A percentile compares a stretch with the other conserved stretches of the same genome.
Conservation (phyloP, 202 grass and related monocot species). For the Schoenoplectus triqueter region DNA sequence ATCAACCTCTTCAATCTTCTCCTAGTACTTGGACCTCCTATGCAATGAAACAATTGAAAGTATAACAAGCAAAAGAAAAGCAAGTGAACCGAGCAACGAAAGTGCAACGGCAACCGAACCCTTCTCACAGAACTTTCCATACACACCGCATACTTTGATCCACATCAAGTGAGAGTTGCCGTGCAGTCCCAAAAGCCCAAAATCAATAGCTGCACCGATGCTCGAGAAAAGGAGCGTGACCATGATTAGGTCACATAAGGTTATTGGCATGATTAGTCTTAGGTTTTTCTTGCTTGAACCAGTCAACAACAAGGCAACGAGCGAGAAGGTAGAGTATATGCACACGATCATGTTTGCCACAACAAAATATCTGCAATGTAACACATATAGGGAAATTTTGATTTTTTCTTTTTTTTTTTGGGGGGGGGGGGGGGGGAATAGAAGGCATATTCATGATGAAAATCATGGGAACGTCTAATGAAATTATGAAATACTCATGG, state of each 20-base stretch:
- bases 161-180: slow-evolving; percentile 63
- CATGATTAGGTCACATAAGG: slow-evolving; percentile 49
- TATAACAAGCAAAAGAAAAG: slow-evolving; percentile 59
- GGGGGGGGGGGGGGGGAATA: too few species aligned
- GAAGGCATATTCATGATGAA: not conserved
- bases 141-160: slow-evolving; percentile 62
- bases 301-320: slow-evolving; percentile 33
- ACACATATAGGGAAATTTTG: not conserved
- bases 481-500: too few species aligned
- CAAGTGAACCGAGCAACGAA: slow-evolving; percentile 49
- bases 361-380: slow-evolving; percentile 60
- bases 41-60: slow-evolving; percentile 64
- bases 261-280: slow-evolving; percentile 34
- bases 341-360: slow-evolving; percentile 61
- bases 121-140: slow-evolving; percentile 66
- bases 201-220: slow-evolving; percentile 46
- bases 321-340: slow-evolving; percentile 49
- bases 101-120: slow-evolving; percentile 51
- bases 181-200: slow-evolving; percentile 50
- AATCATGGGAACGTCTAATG: not conserved
- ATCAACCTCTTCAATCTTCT: not conserved
- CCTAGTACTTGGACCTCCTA: slow-evolving; percentile 51
- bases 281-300: slow-evolving; percentile 7
- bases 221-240: slow-evolving; percentile 57
- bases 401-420: not conserved